A percentile compares a stretch with the other conserved stretches of the same genome.
These are phyloP conservation scores for Purpureocillium takamizusanense DNA, from an alignment of 2,329 filamentous ascomycete genomes.

Conservation along the genomic window DNA sequence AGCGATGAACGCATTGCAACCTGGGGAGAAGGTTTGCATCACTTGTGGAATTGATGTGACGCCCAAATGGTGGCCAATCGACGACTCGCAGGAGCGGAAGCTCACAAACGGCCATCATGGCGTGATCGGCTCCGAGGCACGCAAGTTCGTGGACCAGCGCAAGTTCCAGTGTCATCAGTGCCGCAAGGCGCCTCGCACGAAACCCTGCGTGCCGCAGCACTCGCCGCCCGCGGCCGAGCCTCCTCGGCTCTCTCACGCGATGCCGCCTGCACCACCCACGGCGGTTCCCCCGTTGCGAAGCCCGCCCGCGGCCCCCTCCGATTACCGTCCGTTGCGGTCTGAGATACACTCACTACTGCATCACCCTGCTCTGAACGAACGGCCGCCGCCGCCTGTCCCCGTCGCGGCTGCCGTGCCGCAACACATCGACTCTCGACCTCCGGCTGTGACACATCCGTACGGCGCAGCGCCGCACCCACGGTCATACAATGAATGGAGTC, in stretches of 20 bases:
- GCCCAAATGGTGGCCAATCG: conserved; percentile 62
- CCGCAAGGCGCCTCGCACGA: conserved; percentile 42
- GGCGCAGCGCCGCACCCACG: conserved; percentile 15
- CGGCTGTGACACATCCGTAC: conserved; percentile 16
- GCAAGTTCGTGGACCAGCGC: conserved; percentile 49
- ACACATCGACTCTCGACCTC: conserved; percentile 16
- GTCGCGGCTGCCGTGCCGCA: conserved; percentile 4
- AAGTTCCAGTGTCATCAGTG: conserved; percentile 72
- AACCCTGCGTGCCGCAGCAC: conserved; percentile 13
- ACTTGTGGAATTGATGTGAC: conserved; percentile 62
- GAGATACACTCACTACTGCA: conserved; percentile 11
- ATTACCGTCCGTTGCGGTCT: conserved; percentile 13
- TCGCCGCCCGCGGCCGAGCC: conserved; percentile 12
- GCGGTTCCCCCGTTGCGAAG: conserved; percentile 16
- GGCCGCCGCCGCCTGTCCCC: conserved; percentile 4
- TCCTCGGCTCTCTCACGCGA: conserved; percentile 8
- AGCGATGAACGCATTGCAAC: conserved; percentile 20
- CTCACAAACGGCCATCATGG: conserved; percentile 43
- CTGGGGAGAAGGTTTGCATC: conserved; percentile 48
- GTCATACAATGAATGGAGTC: conserved; percentile 37
- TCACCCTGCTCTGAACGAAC: conserved; percentile 5
- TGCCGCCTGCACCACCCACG: conserved; percentile 9
- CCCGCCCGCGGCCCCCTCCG: conserved; percentile 15
- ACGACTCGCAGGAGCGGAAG: conserved; percentile 40
- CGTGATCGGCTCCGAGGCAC: conserved; percentile 43